Evolutionary conservation across 78 protist species (phyloP).

Genomic region (Abeoforma whisleri): DNA sequence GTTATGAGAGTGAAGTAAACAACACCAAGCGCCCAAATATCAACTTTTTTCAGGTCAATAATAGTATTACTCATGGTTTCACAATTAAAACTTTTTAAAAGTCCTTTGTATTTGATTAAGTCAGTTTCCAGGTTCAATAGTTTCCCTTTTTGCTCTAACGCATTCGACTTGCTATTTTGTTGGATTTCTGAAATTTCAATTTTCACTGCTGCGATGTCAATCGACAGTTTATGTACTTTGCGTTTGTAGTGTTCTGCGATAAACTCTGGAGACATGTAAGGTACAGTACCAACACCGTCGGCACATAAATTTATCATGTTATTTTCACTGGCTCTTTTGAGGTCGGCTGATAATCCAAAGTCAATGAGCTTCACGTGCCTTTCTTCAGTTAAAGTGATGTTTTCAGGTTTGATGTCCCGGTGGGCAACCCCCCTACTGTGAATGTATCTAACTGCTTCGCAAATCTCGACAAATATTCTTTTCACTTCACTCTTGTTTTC

Average conservation of each 20-base stretch:
- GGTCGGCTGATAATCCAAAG: conserved; percentile 33
- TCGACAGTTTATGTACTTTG: too few species aligned
- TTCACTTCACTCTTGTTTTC: too few species aligned
- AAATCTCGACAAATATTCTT: too few species aligned
- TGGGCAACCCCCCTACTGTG: conserved; percentile 20
- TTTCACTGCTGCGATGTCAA: too few species aligned
- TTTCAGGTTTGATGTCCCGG: conserved; percentile 39
- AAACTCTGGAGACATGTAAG: conserved; percentile 35
- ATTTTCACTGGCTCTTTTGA: not conserved
- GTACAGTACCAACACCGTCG: conserved; percentile 14
- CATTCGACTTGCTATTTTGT: too few species aligned
- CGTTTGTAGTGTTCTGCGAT: not conserved
- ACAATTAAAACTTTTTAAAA: too few species aligned
- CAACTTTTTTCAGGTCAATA: conserved; percentile 35
- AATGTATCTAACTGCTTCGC: conserved; percentile 12
- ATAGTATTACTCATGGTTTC: not conserved
- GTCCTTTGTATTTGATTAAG: not conserved
- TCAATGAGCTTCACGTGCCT: conserved; percentile 5
- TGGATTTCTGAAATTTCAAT: too few species aligned
- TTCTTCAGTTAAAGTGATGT: not conserved
- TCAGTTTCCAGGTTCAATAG: too few species aligned
- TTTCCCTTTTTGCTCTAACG: too few species aligned
- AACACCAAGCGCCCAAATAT: conserved; percentile 42
- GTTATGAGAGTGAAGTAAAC: conserved; percentile 22
- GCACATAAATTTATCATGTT: not conserved